Conservation (phyloP, 805 yeast species). For the Pichia nanzhaoensis region DNA sequence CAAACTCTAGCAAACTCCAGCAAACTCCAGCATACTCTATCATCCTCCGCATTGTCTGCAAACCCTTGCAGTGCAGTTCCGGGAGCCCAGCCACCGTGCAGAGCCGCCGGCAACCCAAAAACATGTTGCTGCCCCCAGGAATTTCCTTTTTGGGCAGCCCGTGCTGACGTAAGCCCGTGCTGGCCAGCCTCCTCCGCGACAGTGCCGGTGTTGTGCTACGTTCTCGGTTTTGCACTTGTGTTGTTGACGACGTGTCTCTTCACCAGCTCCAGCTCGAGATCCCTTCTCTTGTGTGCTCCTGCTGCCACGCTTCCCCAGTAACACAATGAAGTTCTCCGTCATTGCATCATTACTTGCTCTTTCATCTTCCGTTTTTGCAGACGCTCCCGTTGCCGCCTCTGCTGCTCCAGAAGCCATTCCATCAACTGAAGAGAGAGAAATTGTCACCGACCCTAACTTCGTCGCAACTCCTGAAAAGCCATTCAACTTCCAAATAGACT, state of each 20-base stretch:
- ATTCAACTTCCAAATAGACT: conserved; percentile 42
- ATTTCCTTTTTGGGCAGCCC: background rate
- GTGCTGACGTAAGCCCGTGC: background rate
- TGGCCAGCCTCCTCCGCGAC: too few relatives aligned
- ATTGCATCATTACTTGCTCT: conserved; percentile 6
- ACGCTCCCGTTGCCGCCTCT: conserved; percentile 4
- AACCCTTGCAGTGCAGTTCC: too few relatives aligned
- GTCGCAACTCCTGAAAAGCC: conserved; percentile 33
- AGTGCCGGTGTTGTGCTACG: too few relatives aligned
- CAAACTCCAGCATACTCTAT: too few relatives aligned
- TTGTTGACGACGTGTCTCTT: background rate
- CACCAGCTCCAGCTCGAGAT: background rate
- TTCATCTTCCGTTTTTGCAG: conserved; percentile 13
- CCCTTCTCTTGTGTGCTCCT: background rate
- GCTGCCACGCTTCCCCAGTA: background rate
- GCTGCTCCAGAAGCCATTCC: conserved; percentile 13
- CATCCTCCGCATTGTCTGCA: too few relatives aligned
- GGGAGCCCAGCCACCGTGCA: too few relatives aligned
- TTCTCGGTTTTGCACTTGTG: too few relatives aligned
- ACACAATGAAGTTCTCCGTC: conserved; percentile 11
- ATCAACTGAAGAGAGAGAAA: conserved; percentile 15
- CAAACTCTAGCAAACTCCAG: too few relatives aligned
- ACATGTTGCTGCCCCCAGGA: conserved; percentile 1
- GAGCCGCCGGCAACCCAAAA: background rate
- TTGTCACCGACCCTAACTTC: conserved; percentile 22